Base-by-base conservation (phyloP, 345 rosid genomes). In the Melaleuca quinquenervia region DNA sequence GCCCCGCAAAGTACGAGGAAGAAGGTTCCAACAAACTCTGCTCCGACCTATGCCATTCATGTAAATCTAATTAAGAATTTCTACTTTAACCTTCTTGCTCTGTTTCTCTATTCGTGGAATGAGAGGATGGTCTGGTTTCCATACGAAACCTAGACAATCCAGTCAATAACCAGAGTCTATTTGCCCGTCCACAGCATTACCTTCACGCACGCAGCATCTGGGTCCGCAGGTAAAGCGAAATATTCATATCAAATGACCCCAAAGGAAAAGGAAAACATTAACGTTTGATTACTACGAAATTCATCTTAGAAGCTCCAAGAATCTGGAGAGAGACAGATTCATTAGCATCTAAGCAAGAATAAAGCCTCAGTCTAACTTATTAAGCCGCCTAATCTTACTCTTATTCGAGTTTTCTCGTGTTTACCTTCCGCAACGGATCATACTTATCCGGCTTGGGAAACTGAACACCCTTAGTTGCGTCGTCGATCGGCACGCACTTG, bases 401-500 rank as follows among this genome's bases (percentile, higher is more conserved):
- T 15, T 6, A n/a, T 58, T 58, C 8, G 32, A 58, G 88, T 88
- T 93, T 96, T 96, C 92, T 93, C 92, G 96, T 60, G 99, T 91
- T 94, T 56, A 95, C 88, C 48, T 91, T 90, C 32, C 94, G 93
- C 54, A 94, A 48, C 12, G 94, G 90, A 85, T 94, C 91, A 82
- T 92, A 95, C 24, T 87, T 56, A 87, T 94, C 93, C 91, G 94
- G 91, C 92, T 88, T 89, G 41, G 91, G 82, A 32, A 89, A 90
- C 29, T 91, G 64, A 27, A 91, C 92, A 88, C 90, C 90, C 94
- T 92, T 91, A 52, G 89, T 84, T 2, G 95, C 91, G 14, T 93
- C 94, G 58, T 86, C 92, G 7, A 94, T 93, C 12, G 93, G 98
- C 86, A 94, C 88, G 89, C 99, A 95, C 91, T 92, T 95, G 90